Base-by-base conservation (phyloP, 257 asterid species). In the Nemophila menziesii region DNA sequence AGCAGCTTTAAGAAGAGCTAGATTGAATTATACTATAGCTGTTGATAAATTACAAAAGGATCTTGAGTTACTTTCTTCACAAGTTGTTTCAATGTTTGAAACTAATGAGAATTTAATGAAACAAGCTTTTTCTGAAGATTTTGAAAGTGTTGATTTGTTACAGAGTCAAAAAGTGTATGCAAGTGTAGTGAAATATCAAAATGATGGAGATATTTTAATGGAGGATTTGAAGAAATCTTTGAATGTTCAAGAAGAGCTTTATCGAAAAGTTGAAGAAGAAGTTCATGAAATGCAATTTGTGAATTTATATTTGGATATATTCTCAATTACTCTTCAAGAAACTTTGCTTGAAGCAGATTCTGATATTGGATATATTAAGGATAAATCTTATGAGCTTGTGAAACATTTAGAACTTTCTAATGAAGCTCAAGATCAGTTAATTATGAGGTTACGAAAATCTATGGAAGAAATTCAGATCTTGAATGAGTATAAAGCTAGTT, bases 31-130 rank as follows among this genome's bases (percentile, higher is more conserved):
- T 73, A 71, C 94, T 9, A 81, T 90, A 41, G 98, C 96, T 9
- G 98, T 90, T 42, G 92, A 82, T 57, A 86, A 82, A 60, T 69
- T 90, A 60, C 98, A 85, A 19, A 85, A 90, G 67, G 98, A 90
- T 48, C 95, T 90, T 33, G 93, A 76, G 67, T 77, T 90, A 43
- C 96, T 90, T 61, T 85, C 98, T 5, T 85, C 92, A 22, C 98
- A 90, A 80, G 96, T 90, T 22, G 64, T 75, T 16, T 78, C 96
- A 60, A 74, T 90, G 94, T 85, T 81, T 44, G 92, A 85, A 76
- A 75, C 87, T 5, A 90, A 85, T 39, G 93, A 85, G 51, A 81
- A 53, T 64, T 78, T 90, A 60, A 90, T 85, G 33, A 81, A 81
- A 77, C 82, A 79, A 66, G 94, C 94, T 46, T 73, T 79, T 58